These are phyloP conservation scores for Aureobasidium sp. DNA, from an alignment of 2,329 filamentous ascomycete genomes.

Conservation along the genomic window DNA sequence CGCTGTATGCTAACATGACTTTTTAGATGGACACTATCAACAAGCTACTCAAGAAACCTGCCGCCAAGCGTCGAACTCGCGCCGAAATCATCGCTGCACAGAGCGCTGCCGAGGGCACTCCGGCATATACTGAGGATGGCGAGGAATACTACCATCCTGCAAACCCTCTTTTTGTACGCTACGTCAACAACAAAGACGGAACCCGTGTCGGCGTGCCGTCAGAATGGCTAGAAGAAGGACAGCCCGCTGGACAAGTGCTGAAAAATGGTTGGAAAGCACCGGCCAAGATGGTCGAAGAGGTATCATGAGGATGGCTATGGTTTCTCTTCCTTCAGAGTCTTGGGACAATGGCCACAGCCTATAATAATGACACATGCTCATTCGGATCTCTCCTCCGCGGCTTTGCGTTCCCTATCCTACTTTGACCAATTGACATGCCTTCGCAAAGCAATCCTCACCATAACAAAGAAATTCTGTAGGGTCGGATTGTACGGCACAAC, in stretches of 20 bases:
- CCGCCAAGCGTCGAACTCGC: constrained; percentile 56
- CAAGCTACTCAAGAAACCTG: constrained; percentile 79
- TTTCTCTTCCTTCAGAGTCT: not conserved
- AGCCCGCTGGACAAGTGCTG: constrained; percentile 57
- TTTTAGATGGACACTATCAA: constrained; percentile 81
- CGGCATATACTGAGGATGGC: constrained; percentile 37
- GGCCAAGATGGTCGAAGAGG: constrained; percentile 17
- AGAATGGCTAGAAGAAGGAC: constrained; percentile 53
- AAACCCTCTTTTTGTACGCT: constrained; percentile 59
- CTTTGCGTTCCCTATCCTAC: not conserved
- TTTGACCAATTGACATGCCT: not conserved
- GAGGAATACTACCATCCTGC: constrained; percentile 26
- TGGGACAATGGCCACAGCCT: not conserved
- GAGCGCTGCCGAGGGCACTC: constrained; percentile 41
- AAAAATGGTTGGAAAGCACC: constrained; percentile 15
- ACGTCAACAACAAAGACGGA: constrained; percentile 62
- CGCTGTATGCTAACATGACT: constrained; percentile 11
- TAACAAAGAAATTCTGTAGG: not conserved
- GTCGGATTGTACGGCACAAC: not conserved
- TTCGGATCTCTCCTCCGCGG: not conserved
- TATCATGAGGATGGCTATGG: not conserved
- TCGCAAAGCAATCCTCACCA: not conserved
- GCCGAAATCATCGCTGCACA: constrained; percentile 41
- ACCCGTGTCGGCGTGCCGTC: constrained; percentile 57
- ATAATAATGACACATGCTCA: not conserved